Percentiles rank a stretch among this genome's conserved stretches.
Conservation (phyloP, 2,329 filamentous ascomycete species). For the Aureobasidium uvarum region DNA sequence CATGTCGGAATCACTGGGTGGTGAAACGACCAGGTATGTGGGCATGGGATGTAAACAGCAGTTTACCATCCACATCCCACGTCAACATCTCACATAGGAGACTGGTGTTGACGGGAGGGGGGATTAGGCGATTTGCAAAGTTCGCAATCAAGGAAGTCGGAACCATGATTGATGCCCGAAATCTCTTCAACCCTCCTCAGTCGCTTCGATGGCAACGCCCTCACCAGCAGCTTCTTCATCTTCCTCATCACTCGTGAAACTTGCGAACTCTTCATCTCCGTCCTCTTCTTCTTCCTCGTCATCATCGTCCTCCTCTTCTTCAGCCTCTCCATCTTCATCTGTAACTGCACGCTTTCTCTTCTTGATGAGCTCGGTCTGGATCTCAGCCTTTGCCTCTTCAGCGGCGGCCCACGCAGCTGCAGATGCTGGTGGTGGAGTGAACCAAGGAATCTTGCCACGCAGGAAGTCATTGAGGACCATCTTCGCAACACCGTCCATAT, state of each 20-base stretch:
- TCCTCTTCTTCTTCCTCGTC: slow-evolving; percentile 54
- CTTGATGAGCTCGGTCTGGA: slow-evolving; percentile 77
- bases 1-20: background rate
- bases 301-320: slow-evolving; percentile 37
- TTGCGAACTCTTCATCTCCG: slow-evolving; percentile 34
- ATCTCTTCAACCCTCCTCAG: slow-evolving; percentile 24
- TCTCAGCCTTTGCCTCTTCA: slow-evolving; percentile 68
- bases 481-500: slow-evolving; percentile 91
- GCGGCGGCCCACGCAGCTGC: slow-evolving; percentile 49
- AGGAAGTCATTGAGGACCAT: slow-evolving; percentile 97
- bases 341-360: slow-evolving; percentile 64
- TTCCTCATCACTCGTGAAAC: slow-evolving; percentile 32
- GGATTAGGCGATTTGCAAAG: background rate
- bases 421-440: slow-evolving; percentile 67
- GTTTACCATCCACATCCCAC: background rate
- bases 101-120: slow-evolving; percentile 4
- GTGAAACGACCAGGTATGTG: background rate
- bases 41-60: background rate
- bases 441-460: slow-evolving; percentile 95
- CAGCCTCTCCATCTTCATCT: slow-evolving; percentile 37
- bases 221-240: slow-evolving; percentile 28
- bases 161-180: background rate
- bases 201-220: background rate
- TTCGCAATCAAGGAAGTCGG: background rate
- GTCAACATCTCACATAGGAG: background rate